Base-by-base conservation (phyloP, 345 rosid genomes). In the Citrus australasica region DNA sequence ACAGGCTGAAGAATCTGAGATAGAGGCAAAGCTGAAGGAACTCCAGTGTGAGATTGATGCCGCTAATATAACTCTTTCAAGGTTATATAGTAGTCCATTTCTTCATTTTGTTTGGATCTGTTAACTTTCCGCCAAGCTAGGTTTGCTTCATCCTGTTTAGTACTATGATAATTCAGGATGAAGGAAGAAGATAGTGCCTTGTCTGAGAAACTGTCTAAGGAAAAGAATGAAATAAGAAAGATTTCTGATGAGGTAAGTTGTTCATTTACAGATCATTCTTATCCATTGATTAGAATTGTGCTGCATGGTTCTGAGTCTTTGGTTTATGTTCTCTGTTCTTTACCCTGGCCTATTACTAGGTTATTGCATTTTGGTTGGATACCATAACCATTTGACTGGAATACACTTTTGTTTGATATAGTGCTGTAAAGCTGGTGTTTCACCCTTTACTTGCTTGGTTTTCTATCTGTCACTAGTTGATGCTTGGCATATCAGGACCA, bases 1-100 rank as follows among this genome's bases (percentile, higher is more conserved):
- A 63, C 87, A 96, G 99, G 92, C 89, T 79, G 98, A 94, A 86
- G 95, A 90, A 82, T 88, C 85, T 69, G 95, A 94, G 90, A 86
- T 89, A 55, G 92, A 91, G 86, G 95, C 82, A 74, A 90, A 84
- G 64, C 72, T 94, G 25, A 88, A 72, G 81, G 90, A 89, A 83
- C 88, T 94, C 60, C 85, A 86, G 68, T 71, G 67, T 69, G 88
- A 86, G 82, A 74, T 94, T 82, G 91, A 89, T 81, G 85, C 74
- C 33, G 89, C 87, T 78, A 86, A 87, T 70, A 78, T 86, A 73
- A 69, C 80, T 28, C 85, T 90, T 64, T 73, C 76, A 79, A 90
- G 97, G 99, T 96, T 72, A 51, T 66, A 25, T 71, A 66, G 59
- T 72, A 51, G 59, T 78, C 56, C 22, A 27, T 66, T 75, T 63